Evolutionary conservation across 1,139 yeast genomes (phyloP).

Genomic region (Insectozyma bohioensis): DNA sequence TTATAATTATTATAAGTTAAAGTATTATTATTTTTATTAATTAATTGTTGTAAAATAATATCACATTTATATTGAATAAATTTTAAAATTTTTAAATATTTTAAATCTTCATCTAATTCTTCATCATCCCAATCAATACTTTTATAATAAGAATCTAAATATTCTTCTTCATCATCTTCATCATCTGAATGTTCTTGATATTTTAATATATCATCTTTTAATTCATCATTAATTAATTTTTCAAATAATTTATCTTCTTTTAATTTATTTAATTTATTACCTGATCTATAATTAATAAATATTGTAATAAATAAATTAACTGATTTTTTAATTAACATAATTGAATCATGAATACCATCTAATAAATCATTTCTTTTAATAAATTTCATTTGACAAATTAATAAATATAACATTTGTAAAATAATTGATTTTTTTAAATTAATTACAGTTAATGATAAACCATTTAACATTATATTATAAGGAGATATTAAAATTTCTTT

Average conservation of each 20-base stretch:
- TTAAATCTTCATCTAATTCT: constrained; percentile 50
- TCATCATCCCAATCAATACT: constrained; percentile 53
- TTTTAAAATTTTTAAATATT: constrained; percentile 43
- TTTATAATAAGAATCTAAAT: constrained; percentile 16
- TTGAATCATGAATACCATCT: constrained; percentile 21
- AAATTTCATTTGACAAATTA: constrained; percentile 41
- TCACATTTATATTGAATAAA: constrained; percentile 41
- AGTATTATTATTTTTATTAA: constrained; percentile 1
- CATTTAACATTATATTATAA: constrained; percentile 44
- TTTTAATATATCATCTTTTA: constrained; percentile 38
- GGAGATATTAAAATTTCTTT: constrained; percentile 42
- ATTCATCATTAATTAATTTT: constrained; percentile 41
- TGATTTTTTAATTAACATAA: constrained; percentile 28
- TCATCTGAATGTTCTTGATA: constrained; percentile 35
- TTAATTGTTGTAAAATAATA: constrained; percentile 13
- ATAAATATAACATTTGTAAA: constrained; percentile 44
- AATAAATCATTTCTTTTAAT: constrained; percentile 23
- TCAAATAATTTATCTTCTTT: constrained; percentile 41
- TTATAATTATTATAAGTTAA: constrained; percentile 1
- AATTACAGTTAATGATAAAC: constrained; percentile 45
- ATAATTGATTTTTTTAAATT: constrained; percentile 46
- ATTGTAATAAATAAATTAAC: constrained; percentile 38
- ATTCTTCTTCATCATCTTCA: constrained; percentile 27
- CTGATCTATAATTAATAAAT: constrained; percentile 36
- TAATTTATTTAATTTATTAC: constrained; percentile 18